Conservation (phyloP, 192 early-diverging fungal genomes). For the Paraglomus brasilianum region DNA sequence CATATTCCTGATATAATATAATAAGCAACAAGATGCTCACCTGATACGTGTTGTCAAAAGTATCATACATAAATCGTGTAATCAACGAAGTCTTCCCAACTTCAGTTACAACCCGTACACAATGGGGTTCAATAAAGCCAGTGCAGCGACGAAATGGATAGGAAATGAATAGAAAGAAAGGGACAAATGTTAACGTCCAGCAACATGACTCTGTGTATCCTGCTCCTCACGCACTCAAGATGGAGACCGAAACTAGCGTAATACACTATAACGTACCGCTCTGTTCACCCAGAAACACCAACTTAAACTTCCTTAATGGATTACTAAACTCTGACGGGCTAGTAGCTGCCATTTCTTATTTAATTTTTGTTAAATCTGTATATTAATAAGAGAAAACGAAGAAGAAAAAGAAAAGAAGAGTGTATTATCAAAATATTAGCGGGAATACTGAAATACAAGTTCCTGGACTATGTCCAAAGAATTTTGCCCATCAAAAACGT, state of each 20-base stretch:
- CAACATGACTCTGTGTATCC: background rate
- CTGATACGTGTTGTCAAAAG: constrained; percentile 99
- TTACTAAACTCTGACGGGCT: constrained; percentile 48
- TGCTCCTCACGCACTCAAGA: background rate
- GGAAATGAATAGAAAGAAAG: constrained; percentile 16
- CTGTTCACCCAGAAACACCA: constrained; percentile 99
- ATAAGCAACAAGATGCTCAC: constrained; percentile 89
- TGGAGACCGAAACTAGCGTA: background rate
- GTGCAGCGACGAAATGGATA: background rate
- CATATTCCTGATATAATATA: constrained; percentile 88
- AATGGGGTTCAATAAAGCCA: constrained; percentile 18
- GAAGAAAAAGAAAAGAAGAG: too few relatives aligned
- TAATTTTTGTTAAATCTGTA: background rate
- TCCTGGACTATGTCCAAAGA: too few relatives aligned
- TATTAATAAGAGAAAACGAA: background rate
- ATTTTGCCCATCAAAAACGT: too few relatives aligned
- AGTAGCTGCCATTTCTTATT: constrained; percentile 18
- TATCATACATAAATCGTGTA: constrained; percentile 99
- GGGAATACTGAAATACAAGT: too few relatives aligned
- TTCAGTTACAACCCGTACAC: constrained; percentile 33
- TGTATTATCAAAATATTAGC: too few relatives aligned
- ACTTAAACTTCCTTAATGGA: constrained; percentile 90
- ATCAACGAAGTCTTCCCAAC: constrained; percentile 99
- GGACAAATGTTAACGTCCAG: background rate
- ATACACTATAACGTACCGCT: constrained; percentile 68